Conservation (phyloP, 2,329 filamentous ascomycete species). For the Aureobasidium subglaciale region DNA sequence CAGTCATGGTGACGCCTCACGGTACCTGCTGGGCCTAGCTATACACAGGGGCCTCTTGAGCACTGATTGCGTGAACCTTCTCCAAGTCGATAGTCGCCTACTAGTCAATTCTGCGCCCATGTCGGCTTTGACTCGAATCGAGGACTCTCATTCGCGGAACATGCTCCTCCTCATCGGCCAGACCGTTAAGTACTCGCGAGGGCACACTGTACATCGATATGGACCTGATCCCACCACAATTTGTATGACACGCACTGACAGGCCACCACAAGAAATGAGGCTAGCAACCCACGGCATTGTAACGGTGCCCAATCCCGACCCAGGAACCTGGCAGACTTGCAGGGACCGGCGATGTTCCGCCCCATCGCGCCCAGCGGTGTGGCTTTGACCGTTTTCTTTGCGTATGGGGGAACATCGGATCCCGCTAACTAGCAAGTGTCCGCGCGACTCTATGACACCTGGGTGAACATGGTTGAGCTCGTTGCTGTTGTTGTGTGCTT, state of each 20-base stretch:
- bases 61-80: not conserved
- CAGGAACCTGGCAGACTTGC: slow-evolving; percentile 13
- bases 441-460: slow-evolving; percentile 3
- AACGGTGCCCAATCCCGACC: slow-evolving; percentile 13
- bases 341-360: slow-evolving; percentile 1
- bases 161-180: slow-evolving; percentile 1
- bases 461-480: slow-evolving; percentile 8
- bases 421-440: slow-evolving; percentile 13
- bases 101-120: slow-evolving; percentile 2
- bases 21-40: slow-evolving; percentile 11
- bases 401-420: slow-evolving; percentile 10
- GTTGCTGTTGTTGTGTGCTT: slow-evolving; percentile 10
- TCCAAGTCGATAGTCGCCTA: slow-evolving; percentile 3
- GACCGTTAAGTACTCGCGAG: slow-evolving; percentile 3
- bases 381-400: slow-evolving; percentile 10
- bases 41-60: not conserved
- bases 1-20: slow-evolving; percentile 14
- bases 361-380: slow-evolving; percentile 12
- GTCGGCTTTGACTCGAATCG: not conserved
- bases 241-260: slow-evolving; percentile 8
- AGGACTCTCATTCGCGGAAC: slow-evolving; percentile 1
- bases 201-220: not conserved
- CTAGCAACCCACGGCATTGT: not conserved
- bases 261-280: not conserved
- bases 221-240: not conserved